Base-by-base conservation (phyloP, 83 land plant species). In the Diphasiastrum complanatum region DNA sequence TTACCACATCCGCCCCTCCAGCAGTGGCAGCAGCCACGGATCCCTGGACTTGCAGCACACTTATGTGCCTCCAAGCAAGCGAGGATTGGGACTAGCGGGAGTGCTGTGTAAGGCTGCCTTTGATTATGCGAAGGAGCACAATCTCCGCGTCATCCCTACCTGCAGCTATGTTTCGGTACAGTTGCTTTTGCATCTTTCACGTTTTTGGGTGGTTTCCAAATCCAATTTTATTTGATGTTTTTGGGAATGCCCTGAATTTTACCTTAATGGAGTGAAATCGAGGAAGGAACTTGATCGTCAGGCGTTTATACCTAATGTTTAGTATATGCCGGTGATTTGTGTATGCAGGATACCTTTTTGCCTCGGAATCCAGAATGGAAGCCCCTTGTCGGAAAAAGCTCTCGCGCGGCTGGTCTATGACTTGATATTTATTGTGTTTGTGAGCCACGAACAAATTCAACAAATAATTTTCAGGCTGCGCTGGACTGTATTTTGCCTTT, bases 81-180 rank as follows among this genome's bases (percentile, higher is more conserved):
- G 67, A 49, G 67, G 67, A 24, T 19, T 22, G 19, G 67, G 67
- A 20, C 23, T 64, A 22, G 67, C 67, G 19, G 67, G 37, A 27
- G 57, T 28, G 38, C 67, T 64, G 5, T 64, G 67, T 40, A 33
- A 49, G 33, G 61, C 67, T 8, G 67, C 67, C 36, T 64, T 64
- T 30, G 28, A 50, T 5, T 57, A 64, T 19, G 59, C 67, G 29
- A 49, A 37, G 40, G 41, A 64, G 35, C 60, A 51, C 5, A 33
- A 49, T 10, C 26, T 50, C 16, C 67, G 31, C 26, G 67, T 64
- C 23, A 14, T 32, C 19, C 67, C 67, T 14, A 49, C 59, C 30
- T 64, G 67, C 57, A 32, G 55, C 58, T 64, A 64, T 26, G 16
- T 64, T 45, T 64, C 59, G 25, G 67, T 50, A 12, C 23, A 41